Base-by-base conservation (phyloP, 192 early-diverging fungal species). In the Jimgerdemannia flammicorona region DNA sequence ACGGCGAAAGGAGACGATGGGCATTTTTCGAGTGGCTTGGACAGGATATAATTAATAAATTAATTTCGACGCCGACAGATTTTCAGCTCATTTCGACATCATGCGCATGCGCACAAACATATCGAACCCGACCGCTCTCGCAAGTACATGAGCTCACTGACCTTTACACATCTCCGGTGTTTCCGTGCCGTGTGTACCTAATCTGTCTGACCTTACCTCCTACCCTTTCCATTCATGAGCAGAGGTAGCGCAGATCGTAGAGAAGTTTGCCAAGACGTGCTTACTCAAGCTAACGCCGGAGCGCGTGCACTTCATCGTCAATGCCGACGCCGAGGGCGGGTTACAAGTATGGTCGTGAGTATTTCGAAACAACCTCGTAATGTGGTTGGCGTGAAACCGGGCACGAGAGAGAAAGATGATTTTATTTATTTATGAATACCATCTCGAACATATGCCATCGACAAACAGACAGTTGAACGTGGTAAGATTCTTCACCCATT, bases 321-420 rank as follows among this genome's bases (percentile, higher is more conserved):
- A 85, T 40, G 82, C 85, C 9, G 90, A 93, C 65, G 70, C 77
- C 7, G 84, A 87, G n/a, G 79, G 83, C 8, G 90, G 90, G 2
- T 77, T 93, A 17, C 93, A 94, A 74, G 87, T 92, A 72, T 95
- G 89, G 91, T 86, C 88, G 66, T 88, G 89, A 75, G 79, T 87
- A 40, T 72, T 66, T 59, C 14, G 49, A 59, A 59, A 14, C 6
- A 10, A 59, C 49, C 49, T 59, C 29, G 29, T 29, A 29, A 29
- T 29, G 29, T 29, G 29, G 29, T 0, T 59, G 14, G 49, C 14
- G 49, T 59, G 14, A 14, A 14, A 59, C 49, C 14, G 6, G 14
- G 49, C 49, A 59, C 14, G 8, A 14, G 8, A 59, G 29, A 29
- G 29, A 29, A 29, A 29, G 29, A 29, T 29, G 29, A 29, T 29